A percentile compares a stretch with the other conserved stretches of the same genome.
These are phyloP conservation scores for Neofusicoccum ribis DNA, from an alignment of 2,329 filamentous ascomycete genomes.

Conservation along the genomic window DNA sequence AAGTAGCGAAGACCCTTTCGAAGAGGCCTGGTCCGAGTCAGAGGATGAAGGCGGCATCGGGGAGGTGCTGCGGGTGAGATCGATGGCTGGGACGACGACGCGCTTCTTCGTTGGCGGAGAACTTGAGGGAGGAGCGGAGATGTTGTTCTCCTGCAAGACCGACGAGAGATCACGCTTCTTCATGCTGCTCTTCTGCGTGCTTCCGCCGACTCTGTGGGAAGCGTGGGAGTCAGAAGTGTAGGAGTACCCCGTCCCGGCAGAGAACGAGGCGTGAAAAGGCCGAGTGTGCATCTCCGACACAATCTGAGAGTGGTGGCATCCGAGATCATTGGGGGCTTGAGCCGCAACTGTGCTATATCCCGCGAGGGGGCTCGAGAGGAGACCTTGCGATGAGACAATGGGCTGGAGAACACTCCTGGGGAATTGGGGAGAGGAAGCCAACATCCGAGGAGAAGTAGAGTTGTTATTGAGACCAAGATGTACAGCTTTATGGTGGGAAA, in stretches of 20 bases:
- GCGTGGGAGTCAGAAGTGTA: not conserved
- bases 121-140: not conserved
- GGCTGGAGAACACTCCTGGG: not conserved
- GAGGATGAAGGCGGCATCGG: not conserved
- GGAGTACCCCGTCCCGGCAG: not conserved
- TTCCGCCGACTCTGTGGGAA: not conserved
- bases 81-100: not conserved
- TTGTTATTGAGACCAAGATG: not conserved
- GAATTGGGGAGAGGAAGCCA: not conserved
- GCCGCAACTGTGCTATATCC: not conserved
- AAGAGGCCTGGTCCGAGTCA: no score
- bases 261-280: not conserved
- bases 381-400: not conserved
- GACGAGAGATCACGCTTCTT: not conserved
- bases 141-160: not conserved
- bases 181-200: not conserved
- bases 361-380: not conserved
- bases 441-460: not conserved
- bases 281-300: not conserved
- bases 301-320: not conserved
- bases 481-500: not conserved
- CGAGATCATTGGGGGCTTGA: not conserved
- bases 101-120: not conserved
- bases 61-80: conserved; percentile 1
- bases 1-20: no score